Percentiles rank a stretch among this genome's conserved stretches.
Evolutionary conservation across 495 filamentous ascomycete genomes (phyloP).

Genomic region (Apiosordaria backusii): DNA sequence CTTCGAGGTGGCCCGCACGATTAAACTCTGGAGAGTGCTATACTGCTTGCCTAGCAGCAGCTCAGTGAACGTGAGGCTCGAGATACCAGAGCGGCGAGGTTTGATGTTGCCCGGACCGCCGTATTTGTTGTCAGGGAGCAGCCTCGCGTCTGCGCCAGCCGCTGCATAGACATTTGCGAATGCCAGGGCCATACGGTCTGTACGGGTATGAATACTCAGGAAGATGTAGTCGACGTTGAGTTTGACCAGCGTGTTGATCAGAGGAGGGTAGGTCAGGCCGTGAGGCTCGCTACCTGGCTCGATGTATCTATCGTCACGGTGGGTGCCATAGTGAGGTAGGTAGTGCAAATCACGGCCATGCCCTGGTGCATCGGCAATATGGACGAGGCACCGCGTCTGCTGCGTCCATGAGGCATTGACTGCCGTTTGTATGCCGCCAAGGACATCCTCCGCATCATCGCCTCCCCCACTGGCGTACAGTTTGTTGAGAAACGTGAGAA

Average conservation of each 20-base stretch:
- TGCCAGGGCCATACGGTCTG: conserved; percentile 33
- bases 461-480: conserved; percentile 27
- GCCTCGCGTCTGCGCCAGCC: conserved; percentile 21
- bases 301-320: conserved; percentile 20
- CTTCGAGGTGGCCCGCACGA: neutral
- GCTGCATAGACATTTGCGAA: conserved; percentile 30
- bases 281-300: conserved; percentile 35
- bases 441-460: conserved; percentile 36
- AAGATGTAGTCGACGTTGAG: conserved; percentile 38
- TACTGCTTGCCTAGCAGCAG: neutral
- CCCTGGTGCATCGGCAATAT: conserved; percentile 37
- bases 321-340: neutral
- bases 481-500: conserved; percentile 22
- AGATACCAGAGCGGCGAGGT: neutral
- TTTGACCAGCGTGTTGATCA: conserved; percentile 29
- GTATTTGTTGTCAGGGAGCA: conserved; percentile 27
- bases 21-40: neutral
- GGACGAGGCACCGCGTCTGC: conserved; percentile 37
- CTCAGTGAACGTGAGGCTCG: neutral
- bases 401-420: conserved; percentile 32
- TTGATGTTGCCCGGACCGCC: neutral
- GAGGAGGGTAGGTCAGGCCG: conserved; percentile 25
- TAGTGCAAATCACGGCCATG: conserved; percentile 32
- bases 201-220: conserved; percentile 30
- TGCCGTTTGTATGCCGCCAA: conserved; percentile 31